Evolutionary conservation across 148 eudicot species (phyloP).

Genomic region (Silene uniflora): DNA sequence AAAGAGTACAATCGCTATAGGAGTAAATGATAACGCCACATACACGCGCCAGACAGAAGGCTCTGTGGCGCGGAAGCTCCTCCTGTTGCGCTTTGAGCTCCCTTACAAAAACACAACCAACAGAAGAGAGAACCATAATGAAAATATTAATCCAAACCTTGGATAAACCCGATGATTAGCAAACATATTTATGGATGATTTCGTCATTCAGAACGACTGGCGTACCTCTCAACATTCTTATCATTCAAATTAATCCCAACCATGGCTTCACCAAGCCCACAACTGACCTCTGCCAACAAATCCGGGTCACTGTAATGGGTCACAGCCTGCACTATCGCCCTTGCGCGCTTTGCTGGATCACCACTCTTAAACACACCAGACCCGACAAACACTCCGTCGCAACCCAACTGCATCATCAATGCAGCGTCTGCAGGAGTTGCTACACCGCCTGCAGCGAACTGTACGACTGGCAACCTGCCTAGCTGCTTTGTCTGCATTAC

Average conservation of each 20-base stretch:
- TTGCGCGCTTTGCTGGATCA: conserved; percentile 61
- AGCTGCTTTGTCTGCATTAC: conserved; percentile 89
- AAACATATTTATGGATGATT: no score
- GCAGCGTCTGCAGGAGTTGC: conserved; percentile 94
- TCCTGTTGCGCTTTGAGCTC: no score
- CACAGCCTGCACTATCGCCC: conserved; percentile 87
- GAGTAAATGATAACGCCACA: background rate
- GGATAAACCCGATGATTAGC: background rate
- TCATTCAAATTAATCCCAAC: conserved; percentile 78
- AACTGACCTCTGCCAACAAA: conserved; percentile 72
- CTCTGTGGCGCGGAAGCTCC: no score
- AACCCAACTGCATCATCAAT: conserved; percentile 89
- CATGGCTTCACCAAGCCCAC: conserved; percentile 88
- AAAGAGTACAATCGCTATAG: background rate
- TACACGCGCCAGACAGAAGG: no score
- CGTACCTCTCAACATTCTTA: conserved; percentile 73
- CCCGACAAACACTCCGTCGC: conserved; percentile 87
- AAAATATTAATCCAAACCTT: background rate
- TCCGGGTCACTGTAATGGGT: conserved; percentile 83
- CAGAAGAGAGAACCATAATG: background rate
- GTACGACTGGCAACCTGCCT: conserved; percentile 86
- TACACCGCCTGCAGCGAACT: conserved; percentile 92
- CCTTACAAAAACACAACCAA: background rate
- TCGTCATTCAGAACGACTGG: conserved; percentile 52
- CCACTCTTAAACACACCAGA: conserved; percentile 79